phyloP scores from a whole-genome alignment of 2,329 filamentous ascomycete species.

The Septoria linicola region DNA sequence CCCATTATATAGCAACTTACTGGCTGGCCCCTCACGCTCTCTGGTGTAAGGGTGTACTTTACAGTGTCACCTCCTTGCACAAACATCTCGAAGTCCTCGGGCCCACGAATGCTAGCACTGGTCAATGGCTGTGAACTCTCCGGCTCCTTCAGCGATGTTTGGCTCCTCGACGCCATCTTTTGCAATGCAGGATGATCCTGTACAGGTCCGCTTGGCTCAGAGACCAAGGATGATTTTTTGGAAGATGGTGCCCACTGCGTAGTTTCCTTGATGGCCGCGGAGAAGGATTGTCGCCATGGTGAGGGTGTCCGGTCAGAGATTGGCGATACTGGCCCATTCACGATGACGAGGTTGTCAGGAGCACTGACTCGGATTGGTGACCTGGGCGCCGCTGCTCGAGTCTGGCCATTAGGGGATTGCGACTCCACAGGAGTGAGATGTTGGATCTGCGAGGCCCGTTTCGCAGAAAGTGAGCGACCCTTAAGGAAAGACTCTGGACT shows the following conservation, averaged over 20 bases:
- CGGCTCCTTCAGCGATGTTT: conserved; percentile 6
- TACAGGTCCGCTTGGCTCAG: conserved; percentile 19
- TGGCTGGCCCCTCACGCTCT: conserved; percentile 46
- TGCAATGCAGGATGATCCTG: conserved; percentile 34
- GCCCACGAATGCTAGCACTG: conserved; percentile 37
- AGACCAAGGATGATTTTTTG: conserved; percentile 16
- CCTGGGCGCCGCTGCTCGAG: conserved; percentile 9
- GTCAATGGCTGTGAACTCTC: conserved; percentile 28
- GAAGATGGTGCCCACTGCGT: conserved; percentile 15
- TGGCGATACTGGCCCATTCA: conserved; percentile 7
- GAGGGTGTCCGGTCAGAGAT: conserved; percentile 20
- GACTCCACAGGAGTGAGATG: conserved; percentile 8
- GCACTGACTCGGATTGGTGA: conserved; percentile 9
- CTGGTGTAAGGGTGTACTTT: conserved; percentile 52
- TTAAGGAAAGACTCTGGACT: conserved; percentile 12
- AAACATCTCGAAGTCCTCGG: conserved; percentile 49
- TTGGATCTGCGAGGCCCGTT: conserved; percentile 1
- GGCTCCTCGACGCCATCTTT: conserved; percentile 25
- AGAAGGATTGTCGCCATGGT: conserved; percentile 24
- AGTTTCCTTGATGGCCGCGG: conserved; percentile 21
- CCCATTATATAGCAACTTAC: conserved; percentile 36
- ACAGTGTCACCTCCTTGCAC: conserved; percentile 50
- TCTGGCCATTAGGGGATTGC: conserved; percentile 7
- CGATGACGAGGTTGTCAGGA: conserved; percentile 2
- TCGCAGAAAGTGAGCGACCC: conserved; percentile 16